Evolutionary conservation across 139 green algal species (phyloP), one percentile per base, ranked within the genome.

Genomic region (Tetradesmus lagerheimii): DNA sequence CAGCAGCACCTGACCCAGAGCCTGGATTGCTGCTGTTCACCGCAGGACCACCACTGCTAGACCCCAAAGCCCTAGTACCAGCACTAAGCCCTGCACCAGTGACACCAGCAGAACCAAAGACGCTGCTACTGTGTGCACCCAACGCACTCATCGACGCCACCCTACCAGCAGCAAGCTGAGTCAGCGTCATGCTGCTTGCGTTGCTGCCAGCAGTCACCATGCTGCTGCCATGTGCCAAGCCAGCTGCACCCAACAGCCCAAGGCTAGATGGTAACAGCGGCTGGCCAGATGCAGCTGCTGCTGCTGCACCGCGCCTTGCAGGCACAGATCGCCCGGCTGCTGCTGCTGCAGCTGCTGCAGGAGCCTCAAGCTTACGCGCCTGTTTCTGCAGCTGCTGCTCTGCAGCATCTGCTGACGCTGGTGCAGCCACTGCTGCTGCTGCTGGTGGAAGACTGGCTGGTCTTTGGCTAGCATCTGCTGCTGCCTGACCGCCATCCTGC

Each of bases 131-230:
- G 57, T 23, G 57, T 8, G 3, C 57, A 31, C 57, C 57, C 23
- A 31, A 18, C 66, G 18, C 57, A 71, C 57, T 31, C 23, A n/a
- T 9, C 12, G 57, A 71, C 20, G 57, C 23, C 16, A 71, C 57
- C 57, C 23, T 71, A 23, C 57, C 57, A 71, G 34, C 34, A 25
- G 34, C 53, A 87, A 78, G 81, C 50, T 39, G 81, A 62, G 27
- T 75, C 38, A 74, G 41, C 18, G 85, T 84, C 43, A 89, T 57
- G 47, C 85, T 89, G 71, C 85, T 89, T 38, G 71, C 85, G 83
- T 84, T 84, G 71, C 85, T 89, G 85, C 71, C 83, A n/a, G 25
- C 62, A 35, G 81, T 41, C 27, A 15, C 47, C 50, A 38, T 76
- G 41, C 80, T 86, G 80, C 80, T 75, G 80, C 80, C 47, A 12